These are phyloP conservation scores for Podaxis sp. DNA, from an alignment of 768 basidiomycete species.

Conservation along the genomic window DNA sequence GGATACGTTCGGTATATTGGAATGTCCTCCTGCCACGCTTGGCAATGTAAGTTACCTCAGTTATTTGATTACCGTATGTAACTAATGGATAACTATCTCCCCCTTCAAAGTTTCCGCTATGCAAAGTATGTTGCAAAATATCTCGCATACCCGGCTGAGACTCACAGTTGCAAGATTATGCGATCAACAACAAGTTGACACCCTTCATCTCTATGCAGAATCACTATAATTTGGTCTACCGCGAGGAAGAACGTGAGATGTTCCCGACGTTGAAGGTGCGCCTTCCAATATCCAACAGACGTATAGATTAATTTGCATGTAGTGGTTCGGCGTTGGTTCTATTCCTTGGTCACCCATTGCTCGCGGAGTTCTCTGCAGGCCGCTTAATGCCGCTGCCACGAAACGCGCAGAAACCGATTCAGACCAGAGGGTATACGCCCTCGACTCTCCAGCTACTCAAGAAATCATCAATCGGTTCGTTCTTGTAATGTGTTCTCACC, in stretches of 20 bases:
- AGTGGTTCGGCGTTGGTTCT: constrained; percentile 51
- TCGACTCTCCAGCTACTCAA: constrained; percentile 23
- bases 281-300: background rate
- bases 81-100: background rate
- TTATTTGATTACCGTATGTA: background rate
- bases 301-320: background rate
- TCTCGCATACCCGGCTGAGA: background rate
- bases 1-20: constrained; percentile 63
- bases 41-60: constrained; percentile 41
- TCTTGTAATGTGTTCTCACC: background rate
- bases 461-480: constrained; percentile 36
- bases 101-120: constrained; percentile 41
- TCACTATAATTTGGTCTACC: constrained; percentile 55
- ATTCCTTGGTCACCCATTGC: constrained; percentile 63
- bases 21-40: constrained; percentile 55
- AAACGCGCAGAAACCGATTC: constrained; percentile 37
- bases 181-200: constrained; percentile 51
- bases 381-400: constrained; percentile 32
- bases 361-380: constrained; percentile 48
- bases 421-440: constrained; percentile 19
- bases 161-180: constrained; percentile 43
- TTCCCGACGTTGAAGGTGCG: constrained; percentile 53
- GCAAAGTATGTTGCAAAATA: constrained; percentile 40
- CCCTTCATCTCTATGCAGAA: constrained; percentile 72
- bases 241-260: constrained; percentile 65